Conservation (phyloP, 768 basidiomycete species). For the Astraeus odoratus region DNA sequence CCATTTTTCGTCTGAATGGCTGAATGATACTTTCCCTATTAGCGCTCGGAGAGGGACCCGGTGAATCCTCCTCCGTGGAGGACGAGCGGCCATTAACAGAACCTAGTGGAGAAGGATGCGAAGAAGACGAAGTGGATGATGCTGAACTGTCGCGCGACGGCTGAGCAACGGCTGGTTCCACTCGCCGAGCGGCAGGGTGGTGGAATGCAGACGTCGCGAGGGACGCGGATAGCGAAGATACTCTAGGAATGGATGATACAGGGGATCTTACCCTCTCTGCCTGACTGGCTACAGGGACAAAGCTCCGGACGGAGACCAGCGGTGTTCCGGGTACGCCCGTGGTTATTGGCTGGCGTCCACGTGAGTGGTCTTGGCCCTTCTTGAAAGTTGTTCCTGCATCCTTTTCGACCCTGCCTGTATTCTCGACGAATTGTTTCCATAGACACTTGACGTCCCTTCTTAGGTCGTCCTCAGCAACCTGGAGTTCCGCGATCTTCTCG, state of each 20-base stretch:
- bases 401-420: conserved; percentile 37
- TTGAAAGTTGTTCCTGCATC: conserved; percentile 22
- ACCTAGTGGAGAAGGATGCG: conserved; percentile 28
- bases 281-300: conserved; percentile 42
- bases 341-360: conserved; percentile 13
- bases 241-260: conserved; percentile 32
- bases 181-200: conserved; percentile 34
- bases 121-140: conserved; percentile 31
- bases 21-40: conserved; percentile 23
- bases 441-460: conserved; percentile 52
- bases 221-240: conserved; percentile 68
- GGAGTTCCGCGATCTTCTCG: conserved; percentile 50
- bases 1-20: conserved; percentile 42
- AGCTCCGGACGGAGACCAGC: conserved; percentile 43
- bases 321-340: conserved; percentile 24
- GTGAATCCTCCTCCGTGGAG: conserved; percentile 17
- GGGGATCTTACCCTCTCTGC: conserved; percentile 30
- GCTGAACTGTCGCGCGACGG: conserved; percentile 14
- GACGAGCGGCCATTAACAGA: conserved; percentile 16
- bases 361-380: conserved; percentile 15
- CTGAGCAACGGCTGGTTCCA: conserved; percentile 10
- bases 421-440: conserved; percentile 54
- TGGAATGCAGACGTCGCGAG: conserved; percentile 54
- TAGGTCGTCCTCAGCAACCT: conserved; percentile 46
- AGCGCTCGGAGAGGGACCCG: conserved; percentile 15